Percentiles rank a stretch among this genome's conserved stretches.
Conservation (phyloP, 2,329 filamentous ascomycete genomes). For the Rutstroemia sp. region DNA sequence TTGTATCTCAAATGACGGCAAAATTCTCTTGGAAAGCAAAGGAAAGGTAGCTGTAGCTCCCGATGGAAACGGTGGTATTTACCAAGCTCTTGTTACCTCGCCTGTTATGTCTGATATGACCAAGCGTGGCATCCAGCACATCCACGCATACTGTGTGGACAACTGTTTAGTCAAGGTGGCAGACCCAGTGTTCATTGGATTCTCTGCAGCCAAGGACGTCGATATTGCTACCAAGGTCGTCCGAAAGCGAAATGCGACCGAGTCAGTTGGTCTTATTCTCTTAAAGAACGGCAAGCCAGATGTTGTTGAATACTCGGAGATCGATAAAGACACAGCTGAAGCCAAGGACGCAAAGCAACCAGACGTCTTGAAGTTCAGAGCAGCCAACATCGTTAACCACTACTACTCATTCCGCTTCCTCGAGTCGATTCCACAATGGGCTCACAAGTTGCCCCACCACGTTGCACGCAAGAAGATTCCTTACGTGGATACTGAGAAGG, state of each 20-base stretch:
- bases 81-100: conserved; percentile 77
- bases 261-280: conserved; percentile 90
- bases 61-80: conserved; percentile 95
- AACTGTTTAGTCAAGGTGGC: conserved; percentile 99
- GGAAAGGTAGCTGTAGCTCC: conserved; percentile 87
- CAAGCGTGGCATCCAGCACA: conserved; percentile 83
- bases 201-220: conserved; percentile 78
- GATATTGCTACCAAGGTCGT: conserved; percentile 99
- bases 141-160: conserved; percentile 97
- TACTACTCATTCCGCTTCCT: conserved; percentile 97
- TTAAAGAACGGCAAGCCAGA: conserved; percentile 94
- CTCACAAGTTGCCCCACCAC: conserved; percentile 83
- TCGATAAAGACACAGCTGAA: conserved; percentile 80
- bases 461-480: conserved; percentile 99
- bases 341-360: conserved; percentile 76
- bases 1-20: conserved; percentile 95
- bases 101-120: conserved; percentile 83
- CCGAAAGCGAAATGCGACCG: conserved; percentile 91
- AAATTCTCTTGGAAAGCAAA: conserved; percentile 91
- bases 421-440: conserved; percentile 82
- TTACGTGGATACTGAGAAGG: conserved; percentile 66
- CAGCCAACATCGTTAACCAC: conserved; percentile 99
- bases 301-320: conserved; percentile 98
- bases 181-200: conserved; percentile 91
- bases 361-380: conserved; percentile 85